These are phyloP conservation scores for Penicillium manginii DNA, from an alignment of 495 filamentous ascomycete genomes.

Conservation along the genomic window DNA sequence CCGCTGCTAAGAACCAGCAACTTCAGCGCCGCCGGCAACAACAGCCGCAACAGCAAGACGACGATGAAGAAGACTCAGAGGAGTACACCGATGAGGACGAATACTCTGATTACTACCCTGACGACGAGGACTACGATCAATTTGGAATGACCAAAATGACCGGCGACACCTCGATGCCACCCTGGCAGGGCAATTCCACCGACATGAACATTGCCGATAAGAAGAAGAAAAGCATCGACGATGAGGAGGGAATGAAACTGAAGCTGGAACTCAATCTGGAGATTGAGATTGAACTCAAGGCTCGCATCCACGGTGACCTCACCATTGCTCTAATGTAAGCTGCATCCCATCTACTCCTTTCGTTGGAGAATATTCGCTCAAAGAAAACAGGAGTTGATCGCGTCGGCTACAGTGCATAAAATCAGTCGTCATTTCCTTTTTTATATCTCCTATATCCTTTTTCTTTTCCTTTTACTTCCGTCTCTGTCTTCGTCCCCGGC, in stretches of 20 bases:
- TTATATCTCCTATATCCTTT: too few relatives aligned
- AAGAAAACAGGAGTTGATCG: constrained; percentile 37
- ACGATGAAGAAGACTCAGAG: constrained; percentile 32
- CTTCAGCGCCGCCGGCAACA: constrained; percentile 27
- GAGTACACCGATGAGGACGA: constrained; percentile 57
- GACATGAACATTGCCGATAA: constrained; percentile 38
- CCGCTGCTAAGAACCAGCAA: constrained; percentile 32
- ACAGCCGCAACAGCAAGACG: constrained; percentile 25
- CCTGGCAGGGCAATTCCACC: constrained; percentile 39
- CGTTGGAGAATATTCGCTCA: constrained; percentile 20
- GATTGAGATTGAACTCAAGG: constrained; percentile 85
- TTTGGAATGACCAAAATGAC: constrained; percentile 25
- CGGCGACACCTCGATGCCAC: constrained; percentile 46
- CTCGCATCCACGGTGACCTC: constrained; percentile 86
- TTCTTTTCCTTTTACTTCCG: constrained; percentile 2
- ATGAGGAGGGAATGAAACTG: constrained; percentile 65
- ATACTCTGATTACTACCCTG: constrained; percentile 44
- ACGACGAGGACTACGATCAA: constrained; percentile 47
- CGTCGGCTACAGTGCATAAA: constrained; percentile 38
- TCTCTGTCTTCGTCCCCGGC: neutral
- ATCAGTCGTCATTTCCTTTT: neutral
- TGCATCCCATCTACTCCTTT: constrained; percentile 4
- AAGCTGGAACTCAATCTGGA: constrained; percentile 85
- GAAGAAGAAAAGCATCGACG: constrained; percentile 35
- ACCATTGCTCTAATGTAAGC: constrained; percentile 86